Base-by-base conservation (phyloP, 805 yeast genomes). In the Maudiozyma bulderi region DNA sequence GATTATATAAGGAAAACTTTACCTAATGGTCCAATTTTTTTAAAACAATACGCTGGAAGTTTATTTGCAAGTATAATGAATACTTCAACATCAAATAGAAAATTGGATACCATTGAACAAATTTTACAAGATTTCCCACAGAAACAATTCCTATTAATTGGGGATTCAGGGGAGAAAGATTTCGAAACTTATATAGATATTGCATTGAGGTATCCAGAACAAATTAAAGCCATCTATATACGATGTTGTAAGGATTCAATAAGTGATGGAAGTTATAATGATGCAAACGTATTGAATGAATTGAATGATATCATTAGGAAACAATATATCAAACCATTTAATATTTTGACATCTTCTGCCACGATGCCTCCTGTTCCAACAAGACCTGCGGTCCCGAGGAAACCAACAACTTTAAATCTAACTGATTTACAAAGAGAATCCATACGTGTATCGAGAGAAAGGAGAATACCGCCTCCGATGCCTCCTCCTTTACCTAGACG, bases 151-250 rank as follows among this genome's bases (percentile, higher is more conserved):
- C 75, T 93, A 28, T 70, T 95, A 46, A 76, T 93, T 13, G 99
- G 99, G 33, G 99, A 93, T 63, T 84, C 96, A 2, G 98, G 98
- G 1, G 99, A 93, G 61, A 84, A 83, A 54, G 99, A 93, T 68
- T 70, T 91, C 41, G 99, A 95, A 60, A 95, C 97, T 0, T 93
- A 93, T 62, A 74, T 80, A 6, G 82, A 82, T 30, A 68, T 89
- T 34, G 86, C 95, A 0, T 67, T 71, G 39, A 54, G 62, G 33
- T 78, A 70, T 57, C 95, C 96, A 0, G 67, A 71, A 4, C 83
- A 80, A 52, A 72, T 93, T 0, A 54, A 76, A 26, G 95, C 84
- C 0, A 86, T 93, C 5, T 90, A 80, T 61, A 85, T 93, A 35
- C 71, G 98, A 40, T 86, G 85, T 44, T 86, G 95, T 6, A 75